phyloP scores from a whole-genome alignment of 2,329 filamentous ascomycete species.

The Pestalotiopsis sp. region DNA sequence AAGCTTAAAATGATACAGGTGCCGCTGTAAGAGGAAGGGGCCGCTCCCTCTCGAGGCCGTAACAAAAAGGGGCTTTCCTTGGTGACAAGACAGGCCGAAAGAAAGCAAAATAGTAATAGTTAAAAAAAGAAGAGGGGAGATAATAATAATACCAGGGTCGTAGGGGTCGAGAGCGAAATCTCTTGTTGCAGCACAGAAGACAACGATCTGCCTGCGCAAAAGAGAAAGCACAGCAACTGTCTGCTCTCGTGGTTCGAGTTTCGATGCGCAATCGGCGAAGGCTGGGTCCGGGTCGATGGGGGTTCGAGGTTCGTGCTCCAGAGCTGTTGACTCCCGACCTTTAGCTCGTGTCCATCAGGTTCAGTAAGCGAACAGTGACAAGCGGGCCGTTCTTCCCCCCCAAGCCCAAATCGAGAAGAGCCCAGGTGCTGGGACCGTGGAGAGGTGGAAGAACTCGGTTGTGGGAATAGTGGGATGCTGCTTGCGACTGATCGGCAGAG shows the following conservation, averaged over 20 bases:
- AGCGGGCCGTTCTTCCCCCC: neutral
- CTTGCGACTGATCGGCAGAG: constrained; percentile 11
- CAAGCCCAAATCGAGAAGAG: neutral
- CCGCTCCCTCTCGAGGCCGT: neutral
- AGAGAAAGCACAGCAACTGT: neutral
- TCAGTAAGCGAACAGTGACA: constrained; percentile 3
- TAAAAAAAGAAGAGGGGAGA: neutral
- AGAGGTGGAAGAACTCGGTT: constrained; percentile 4
- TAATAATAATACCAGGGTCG: neutral
- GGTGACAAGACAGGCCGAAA: neutral
- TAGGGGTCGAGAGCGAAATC: neutral
- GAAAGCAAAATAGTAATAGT: neutral
- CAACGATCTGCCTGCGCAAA: neutral
- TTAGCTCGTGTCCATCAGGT: neutral
- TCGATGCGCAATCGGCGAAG: constrained; percentile 8
- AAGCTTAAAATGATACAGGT: neutral
- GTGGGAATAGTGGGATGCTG: neutral
- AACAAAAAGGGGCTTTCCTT: neutral
- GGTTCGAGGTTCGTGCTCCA: constrained; percentile 4
- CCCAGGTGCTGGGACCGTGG: neutral
- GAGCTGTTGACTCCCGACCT: neutral
- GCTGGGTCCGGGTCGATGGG: constrained; percentile 4
- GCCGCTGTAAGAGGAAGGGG: neutral
- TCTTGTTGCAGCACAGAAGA: neutral
- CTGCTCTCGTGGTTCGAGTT: neutral